A percentile compares a stretch with the other conserved stretches of the same genome.
These are phyloP conservation scores for Oemleria cerasiformis DNA, from an alignment of 306 rosid genomes.

Conservation along the genomic window DNA sequence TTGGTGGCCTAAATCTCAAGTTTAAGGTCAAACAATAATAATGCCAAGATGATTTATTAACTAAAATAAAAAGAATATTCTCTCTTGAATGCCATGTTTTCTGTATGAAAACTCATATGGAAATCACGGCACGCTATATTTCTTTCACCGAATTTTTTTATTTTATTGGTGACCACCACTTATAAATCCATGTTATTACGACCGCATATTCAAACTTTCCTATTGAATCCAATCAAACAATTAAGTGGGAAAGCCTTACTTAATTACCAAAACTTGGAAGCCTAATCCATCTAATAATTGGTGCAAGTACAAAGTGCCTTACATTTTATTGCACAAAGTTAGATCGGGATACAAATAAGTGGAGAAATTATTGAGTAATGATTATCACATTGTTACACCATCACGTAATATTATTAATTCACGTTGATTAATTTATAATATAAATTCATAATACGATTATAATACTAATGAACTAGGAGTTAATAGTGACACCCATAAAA, in stretches of 20 bases:
- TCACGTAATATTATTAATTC: no score
- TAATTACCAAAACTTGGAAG: not conserved
- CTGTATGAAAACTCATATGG: not conserved
- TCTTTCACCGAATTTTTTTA: not conserved
- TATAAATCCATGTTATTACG: not conserved
- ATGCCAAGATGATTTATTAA: not conserved
- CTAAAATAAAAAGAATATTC: not conserved
- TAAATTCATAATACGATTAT: no score
- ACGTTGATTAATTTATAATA: no score
- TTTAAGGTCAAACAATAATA: not conserved
- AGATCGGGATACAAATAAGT: no score
- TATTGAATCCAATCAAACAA: not conserved
- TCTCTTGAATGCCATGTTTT: slow-evolving; percentile 1
- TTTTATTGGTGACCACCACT: not conserved
- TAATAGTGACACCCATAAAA: no score
- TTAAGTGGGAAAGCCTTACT: not conserved
- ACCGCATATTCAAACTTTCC: not conserved
- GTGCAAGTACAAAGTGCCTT: not conserved
- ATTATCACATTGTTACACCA: no score
- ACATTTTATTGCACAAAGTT: not conserved
- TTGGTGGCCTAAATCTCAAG: not conserved
- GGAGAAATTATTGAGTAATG: no score
- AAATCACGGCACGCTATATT: slow-evolving; percentile 5
- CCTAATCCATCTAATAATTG: slow-evolving; percentile 2
- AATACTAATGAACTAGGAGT: no score